phyloP scores from a whole-genome alignment of 2,329 filamentous ascomycete genomes.

The Ilyonectria sp. region DNA sequence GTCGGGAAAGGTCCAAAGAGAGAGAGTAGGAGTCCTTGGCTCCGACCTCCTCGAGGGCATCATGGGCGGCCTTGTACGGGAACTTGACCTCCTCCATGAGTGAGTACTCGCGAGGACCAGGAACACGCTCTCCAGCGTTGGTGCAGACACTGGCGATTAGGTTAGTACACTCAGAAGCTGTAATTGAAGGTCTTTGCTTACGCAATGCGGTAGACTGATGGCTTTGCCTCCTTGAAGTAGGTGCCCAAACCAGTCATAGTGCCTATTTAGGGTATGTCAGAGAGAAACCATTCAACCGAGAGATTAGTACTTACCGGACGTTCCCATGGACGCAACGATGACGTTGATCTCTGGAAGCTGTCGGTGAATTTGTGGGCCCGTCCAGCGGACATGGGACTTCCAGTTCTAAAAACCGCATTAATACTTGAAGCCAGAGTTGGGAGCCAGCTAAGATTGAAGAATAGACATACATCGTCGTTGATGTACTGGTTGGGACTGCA shows the following conservation, averaged over 20 bases:
- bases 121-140: slow-evolving; percentile 69
- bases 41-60: slow-evolving; percentile 69
- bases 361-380: slow-evolving; percentile 70
- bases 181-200: slow-evolving; percentile 28
- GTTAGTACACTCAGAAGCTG: slow-evolving; percentile 20
- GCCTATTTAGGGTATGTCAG: slow-evolving; percentile 27
- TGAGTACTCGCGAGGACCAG: slow-evolving; percentile 69
- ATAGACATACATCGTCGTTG: slow-evolving; percentile 49
- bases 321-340: slow-evolving; percentile 70
- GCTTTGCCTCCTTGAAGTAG: slow-evolving; percentile 66
- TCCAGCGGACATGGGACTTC: slow-evolving; percentile 71
- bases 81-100: slow-evolving; percentile 68
- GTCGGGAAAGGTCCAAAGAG: slow-evolving; percentile 68
- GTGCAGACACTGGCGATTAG: slow-evolving; percentile 66
- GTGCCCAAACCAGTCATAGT: slow-evolving; percentile 66
- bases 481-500: slow-evolving; percentile 54
- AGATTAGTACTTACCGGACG: slow-evolving; percentile 46
- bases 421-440: not conserved
- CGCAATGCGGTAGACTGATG: slow-evolving; percentile 60
- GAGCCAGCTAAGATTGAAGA: not conserved
- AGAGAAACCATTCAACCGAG: too few species aligned
- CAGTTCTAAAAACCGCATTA: slow-evolving; percentile 59
- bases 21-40: slow-evolving; percentile 67
- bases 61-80: slow-evolving; percentile 69
- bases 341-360: slow-evolving; percentile 71